Evolutionary conservation across 345 rosid genomes (phyloP).

Genomic region (Stellera chamaejasme): DNA sequence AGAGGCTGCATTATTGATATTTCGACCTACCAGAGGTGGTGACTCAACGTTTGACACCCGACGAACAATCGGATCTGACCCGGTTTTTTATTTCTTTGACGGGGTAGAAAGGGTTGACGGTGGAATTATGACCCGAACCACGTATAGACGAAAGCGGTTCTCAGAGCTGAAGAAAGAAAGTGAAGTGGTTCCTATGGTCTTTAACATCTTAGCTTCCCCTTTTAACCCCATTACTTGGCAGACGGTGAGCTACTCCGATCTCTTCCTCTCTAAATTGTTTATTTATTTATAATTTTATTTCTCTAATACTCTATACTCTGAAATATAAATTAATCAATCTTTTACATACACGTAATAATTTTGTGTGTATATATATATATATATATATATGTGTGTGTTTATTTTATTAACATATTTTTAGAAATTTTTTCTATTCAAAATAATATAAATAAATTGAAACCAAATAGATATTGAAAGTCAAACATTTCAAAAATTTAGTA

Average conservation of each 20-base stretch:
- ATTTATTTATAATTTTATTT: background rate
- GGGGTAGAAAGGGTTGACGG: constrained; percentile 22
- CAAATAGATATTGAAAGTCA: too few species aligned
- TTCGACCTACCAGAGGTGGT: constrained; percentile 41
- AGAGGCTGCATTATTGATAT: constrained; percentile 53
- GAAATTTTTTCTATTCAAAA: too few species aligned
- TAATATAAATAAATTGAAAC: too few species aligned
- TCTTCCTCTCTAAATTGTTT: too few species aligned
- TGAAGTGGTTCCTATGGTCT: constrained; percentile 23
- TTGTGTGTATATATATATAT: too few species aligned
- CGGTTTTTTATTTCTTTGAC: constrained; percentile 60
- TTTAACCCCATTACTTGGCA: constrained; percentile 47
- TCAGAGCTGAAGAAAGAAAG: constrained; percentile 20
- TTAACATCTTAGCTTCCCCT: constrained; percentile 34
- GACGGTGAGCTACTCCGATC: constrained; percentile 35
- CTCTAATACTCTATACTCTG: too few species aligned
- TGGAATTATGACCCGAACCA: constrained; percentile 34
- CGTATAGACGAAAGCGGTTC: constrained; percentile 33
- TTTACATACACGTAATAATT: too few species aligned
- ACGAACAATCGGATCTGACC: constrained; percentile 38
- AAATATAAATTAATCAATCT: too few species aligned
- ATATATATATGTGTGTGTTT: too few species aligned
- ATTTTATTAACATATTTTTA: too few species aligned
- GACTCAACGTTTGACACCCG: constrained; percentile 59
- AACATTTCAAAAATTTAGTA: too few species aligned